These are phyloP conservation scores for Entoloma clypeatum DNA, from an alignment of 1,284 basidiomycete genomes.

Conservation along the genomic window DNA sequence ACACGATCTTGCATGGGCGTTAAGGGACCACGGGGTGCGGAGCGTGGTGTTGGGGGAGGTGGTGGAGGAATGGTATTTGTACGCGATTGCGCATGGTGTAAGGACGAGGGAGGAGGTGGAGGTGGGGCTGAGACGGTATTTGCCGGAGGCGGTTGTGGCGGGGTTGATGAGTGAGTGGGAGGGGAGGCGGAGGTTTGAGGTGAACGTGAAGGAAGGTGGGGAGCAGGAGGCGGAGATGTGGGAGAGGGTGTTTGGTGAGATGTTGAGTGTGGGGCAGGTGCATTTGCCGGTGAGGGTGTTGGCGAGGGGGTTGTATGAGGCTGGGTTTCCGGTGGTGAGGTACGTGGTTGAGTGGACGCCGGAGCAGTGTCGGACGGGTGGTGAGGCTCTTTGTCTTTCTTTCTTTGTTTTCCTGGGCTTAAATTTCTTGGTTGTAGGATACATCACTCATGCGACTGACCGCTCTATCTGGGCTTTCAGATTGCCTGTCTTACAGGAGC, in stretches of 20 bases:
- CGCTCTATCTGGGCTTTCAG: slow-evolving; percentile 39
- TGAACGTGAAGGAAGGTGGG: no score
- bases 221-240: slow-evolving; percentile 40
- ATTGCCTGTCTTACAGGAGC: slow-evolving; percentile 32
- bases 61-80: slow-evolving; percentile 74
- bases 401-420: slow-evolving; percentile 18
- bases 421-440: slow-evolving; percentile 36
- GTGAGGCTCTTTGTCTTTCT: slow-evolving; percentile 39
- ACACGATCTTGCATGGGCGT: slow-evolving; percentile 51
- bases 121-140: slow-evolving; percentile 61
- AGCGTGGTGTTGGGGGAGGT: slow-evolving; percentile 66
- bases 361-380: slow-evolving; percentile 49
- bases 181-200: slow-evolving; percentile 33
- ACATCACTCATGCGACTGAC: slow-evolving; percentile 69
- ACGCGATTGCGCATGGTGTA: slow-evolving; percentile 64
- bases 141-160: slow-evolving; percentile 43
- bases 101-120: slow-evolving; percentile 43
- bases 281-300: slow-evolving; percentile 65
- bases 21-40: slow-evolving; percentile 55
- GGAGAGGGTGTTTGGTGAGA: slow-evolving; percentile 51
- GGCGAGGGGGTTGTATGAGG: slow-evolving; percentile 50
- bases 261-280: slow-evolving; percentile 66
- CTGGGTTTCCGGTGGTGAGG: slow-evolving; percentile 59
- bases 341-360: slow-evolving; percentile 71
- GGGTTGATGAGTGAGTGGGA: slow-evolving; percentile 45